Evolutionary conservation across 805 yeast species (phyloP), one percentile per base, ranked within the genome.

Genomic region (Hanseniaspora nectarophila): DNA sequence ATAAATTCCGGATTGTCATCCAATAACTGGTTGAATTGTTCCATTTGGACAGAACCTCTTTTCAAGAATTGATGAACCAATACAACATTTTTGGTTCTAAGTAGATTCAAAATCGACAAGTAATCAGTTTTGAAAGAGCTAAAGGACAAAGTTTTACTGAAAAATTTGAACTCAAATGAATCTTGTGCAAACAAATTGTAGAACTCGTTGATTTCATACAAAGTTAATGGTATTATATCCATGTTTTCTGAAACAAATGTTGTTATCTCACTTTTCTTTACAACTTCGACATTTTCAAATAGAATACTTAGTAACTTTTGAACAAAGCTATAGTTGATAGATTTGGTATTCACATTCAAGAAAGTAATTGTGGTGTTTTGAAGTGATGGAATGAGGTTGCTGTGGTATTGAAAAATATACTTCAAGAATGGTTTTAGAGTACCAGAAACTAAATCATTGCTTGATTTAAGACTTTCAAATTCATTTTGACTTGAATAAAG

Each of bases 181-280:
- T 39, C 15, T 5, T 16, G 15, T 4, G 12, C 21, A 24, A 32
- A n/a, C 3, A 13, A 15, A 7, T 10, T 20, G 18, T 42, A 42
- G 7, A 49, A 42, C 20, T 24, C 32, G n/a, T 49, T 49, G 12
- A 49, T 42, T 10, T 49, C 53, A 20, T 34, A 18, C 12, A 49
- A 16, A 13, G 53, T 49, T 16, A 49, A 42, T 5, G 37, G 38
- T 10, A 49, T 2, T 18, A 7, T 9, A 18, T 34, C 31, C 45
- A 49, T 42, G 18, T 49, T 42, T 2, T 16, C 34, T 10, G 24
- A 29, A 10, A 42, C n/a, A 49, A 42, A 49, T 15, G 10, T 4
- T n/a, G 24, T 8, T 33, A 42, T 20, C 1, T n/a, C 24, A 33
- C 18, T 12, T 12, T 2, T 26, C 5, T 16, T 8, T 7, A 42